Base-by-base conservation (phyloP, 2,329 filamentous ascomycete species). In the Amauroascus verrucosus region DNA sequence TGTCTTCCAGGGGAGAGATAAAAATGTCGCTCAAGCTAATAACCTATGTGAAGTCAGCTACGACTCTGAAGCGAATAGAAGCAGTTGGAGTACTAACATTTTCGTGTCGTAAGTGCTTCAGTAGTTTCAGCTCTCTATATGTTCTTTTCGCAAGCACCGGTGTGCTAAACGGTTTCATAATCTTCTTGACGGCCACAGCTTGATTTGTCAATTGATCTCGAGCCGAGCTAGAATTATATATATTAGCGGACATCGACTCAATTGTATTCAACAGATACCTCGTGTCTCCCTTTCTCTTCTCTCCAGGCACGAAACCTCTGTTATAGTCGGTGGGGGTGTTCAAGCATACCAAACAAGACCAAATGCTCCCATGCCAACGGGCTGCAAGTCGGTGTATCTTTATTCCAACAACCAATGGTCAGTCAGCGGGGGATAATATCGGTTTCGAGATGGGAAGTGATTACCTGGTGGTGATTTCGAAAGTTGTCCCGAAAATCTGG, bases 81-180 rank as follows among this genome's bases (percentile, higher is more conserved):
- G n/a, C 45, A 40, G 41, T 13, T 16, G 4, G 49, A 40, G 30
- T 56, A 69, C 77, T 58, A 71, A 95, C 91, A 75, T 98, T 98
- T 75, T 98, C 93, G 71, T 98, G 93, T 68, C 84, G 84, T 57
- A 98, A 77, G 68, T 98, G 93, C 77, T 97, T 98, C 66, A 98
- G 77, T 59, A 98, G 81, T 77, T 97, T 98, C 68, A 98, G 76
- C 72, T 98, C 93, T 67, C 93, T 84, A 72, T 98, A 98, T 61
- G 93, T 98, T 68, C 93, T 82, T 78, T 98, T 98, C 55, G 93
- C 93, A 46, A 98, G 79, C 55, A 98, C 93, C 1, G 93, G 90
- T n/a, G 93, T 98, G 78, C 90, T 96, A 75, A 98, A 98, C 8
- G 93, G 93, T 78, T 97, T 98, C 91, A 98, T 97, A 68, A 98